These are phyloP conservation scores for Globisporangium abappressorium DNA, from an alignment of 352 stramenopile genomes.

Conservation along the genomic window DNA sequence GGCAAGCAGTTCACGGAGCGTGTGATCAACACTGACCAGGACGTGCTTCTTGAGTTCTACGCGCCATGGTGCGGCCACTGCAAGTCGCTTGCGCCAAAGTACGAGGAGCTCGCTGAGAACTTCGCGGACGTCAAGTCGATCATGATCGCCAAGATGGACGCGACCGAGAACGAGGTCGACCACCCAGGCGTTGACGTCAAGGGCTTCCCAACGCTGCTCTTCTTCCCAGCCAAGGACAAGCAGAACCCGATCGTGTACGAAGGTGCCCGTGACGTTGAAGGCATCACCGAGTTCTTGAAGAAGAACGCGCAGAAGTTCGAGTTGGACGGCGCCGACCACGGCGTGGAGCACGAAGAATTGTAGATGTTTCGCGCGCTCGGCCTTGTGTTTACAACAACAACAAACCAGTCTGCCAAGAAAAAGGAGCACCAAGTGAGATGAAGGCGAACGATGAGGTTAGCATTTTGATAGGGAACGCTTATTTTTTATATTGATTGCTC, in stretches of 20 bases:
- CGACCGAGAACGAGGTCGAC: slow-evolving; percentile 95
- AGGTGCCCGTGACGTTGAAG: slow-evolving; percentile 76
- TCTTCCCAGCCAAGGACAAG: slow-evolving; percentile 92
- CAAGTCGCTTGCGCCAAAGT: slow-evolving; percentile 87
- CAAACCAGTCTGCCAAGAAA: background rate
- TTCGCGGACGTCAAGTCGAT: slow-evolving; percentile 90
- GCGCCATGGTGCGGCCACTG: slow-evolving; percentile 80
- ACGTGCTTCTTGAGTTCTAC: slow-evolving; percentile 85
- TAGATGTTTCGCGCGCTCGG: slow-evolving; percentile 24
- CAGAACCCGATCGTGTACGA: slow-evolving; percentile 85
- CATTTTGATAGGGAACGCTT: slow-evolving; percentile 16
- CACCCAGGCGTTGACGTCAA: slow-evolving; percentile 85
- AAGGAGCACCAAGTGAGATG: background rate
- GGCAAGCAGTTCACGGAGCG: slow-evolving; percentile 91
- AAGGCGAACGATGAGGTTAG: slow-evolving; percentile 7
- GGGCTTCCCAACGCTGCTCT: slow-evolving; percentile 94
- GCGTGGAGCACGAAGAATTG: slow-evolving; percentile 63
- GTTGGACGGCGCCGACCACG: slow-evolving; percentile 56
- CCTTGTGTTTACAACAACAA: background rate
- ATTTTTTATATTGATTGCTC: slow-evolving; percentile 15
- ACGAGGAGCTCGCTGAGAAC: slow-evolving; percentile 87
- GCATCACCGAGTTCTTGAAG: slow-evolving; percentile 86
- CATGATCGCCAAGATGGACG: slow-evolving; percentile 95
- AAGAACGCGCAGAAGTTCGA: slow-evolving; percentile 85
- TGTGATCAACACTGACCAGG: slow-evolving; percentile 86